phyloP scores from a whole-genome alignment of 2,329 filamentous ascomycete genomes.

The Fusarium nisikadoi region DNA sequence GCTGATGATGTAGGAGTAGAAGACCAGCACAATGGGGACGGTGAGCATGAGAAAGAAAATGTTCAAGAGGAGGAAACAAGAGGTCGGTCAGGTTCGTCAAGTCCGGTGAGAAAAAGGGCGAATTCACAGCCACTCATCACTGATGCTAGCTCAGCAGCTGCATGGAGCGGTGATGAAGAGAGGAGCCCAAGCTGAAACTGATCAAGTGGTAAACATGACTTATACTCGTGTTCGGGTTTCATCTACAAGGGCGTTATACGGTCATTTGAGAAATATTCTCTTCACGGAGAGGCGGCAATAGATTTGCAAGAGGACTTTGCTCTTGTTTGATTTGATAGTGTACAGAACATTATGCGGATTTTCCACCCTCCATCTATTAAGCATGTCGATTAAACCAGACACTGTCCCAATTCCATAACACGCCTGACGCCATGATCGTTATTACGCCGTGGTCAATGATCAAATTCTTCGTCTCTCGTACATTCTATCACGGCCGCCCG shows the following conservation, averaged over 20 bases:
- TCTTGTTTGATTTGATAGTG: constrained; percentile 35
- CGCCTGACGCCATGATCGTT: constrained; percentile 43
- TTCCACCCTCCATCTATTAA: constrained; percentile 34
- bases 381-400: constrained; percentile 26
- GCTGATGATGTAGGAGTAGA: constrained; percentile 25
- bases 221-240: constrained; percentile 3
- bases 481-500: constrained; percentile 21
- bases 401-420: constrained; percentile 30
- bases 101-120: constrained; percentile 21
- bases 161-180: constrained; percentile 36
- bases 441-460: constrained; percentile 39
- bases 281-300: constrained; percentile 31
- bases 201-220: neutral
- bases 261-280: constrained; percentile 37
- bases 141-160: constrained; percentile 45
- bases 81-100: constrained; percentile 29
- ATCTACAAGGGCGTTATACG: constrained; percentile 37
- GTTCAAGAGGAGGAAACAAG: constrained; percentile 29
- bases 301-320: constrained; percentile 41
- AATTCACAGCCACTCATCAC: constrained; percentile 44
- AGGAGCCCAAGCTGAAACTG: constrained; percentile 6
- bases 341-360: constrained; percentile 42
- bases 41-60: neutral
- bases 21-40: constrained; percentile 14
- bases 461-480: constrained; percentile 45